Conservation (phyloP, 768 basidiomycete species). For the Boletus pseudo-olivaceus region DNA sequence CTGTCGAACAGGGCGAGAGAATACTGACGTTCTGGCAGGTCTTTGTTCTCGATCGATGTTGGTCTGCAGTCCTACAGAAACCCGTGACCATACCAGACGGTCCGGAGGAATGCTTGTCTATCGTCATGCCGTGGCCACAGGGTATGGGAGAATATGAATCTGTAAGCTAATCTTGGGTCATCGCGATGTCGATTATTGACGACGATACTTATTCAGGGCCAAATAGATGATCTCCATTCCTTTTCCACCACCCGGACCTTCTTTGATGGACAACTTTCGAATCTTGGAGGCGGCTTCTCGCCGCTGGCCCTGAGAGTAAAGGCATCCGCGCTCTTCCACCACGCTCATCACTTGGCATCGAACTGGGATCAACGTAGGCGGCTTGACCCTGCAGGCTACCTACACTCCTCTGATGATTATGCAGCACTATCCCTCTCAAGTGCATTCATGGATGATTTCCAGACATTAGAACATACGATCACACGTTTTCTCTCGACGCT, state of each 20-base stretch:
- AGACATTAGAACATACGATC: constrained; percentile 60
- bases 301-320: constrained; percentile 65
- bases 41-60: constrained; percentile 75
- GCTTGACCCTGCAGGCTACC: constrained; percentile 17
- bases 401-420: constrained; percentile 21
- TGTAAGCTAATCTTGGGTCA: constrained; percentile 38
- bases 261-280: constrained; percentile 54
- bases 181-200: constrained; percentile 12
- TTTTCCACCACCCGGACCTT: constrained; percentile 62
- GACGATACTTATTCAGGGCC: constrained; percentile 46
- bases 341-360: constrained; percentile 57
- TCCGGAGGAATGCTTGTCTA: constrained; percentile 50
- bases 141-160: constrained; percentile 67
- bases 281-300: constrained; percentile 52
- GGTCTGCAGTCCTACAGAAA: constrained; percentile 71
- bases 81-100: constrained; percentile 66
- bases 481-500: constrained; percentile 60
- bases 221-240: constrained; percentile 46
- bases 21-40: constrained; percentile 83
- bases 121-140: constrained; percentile 77
- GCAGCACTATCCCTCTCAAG: constrained; percentile 45
- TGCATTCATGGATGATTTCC: constrained; percentile 54
- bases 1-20: constrained; percentile 64
- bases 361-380: constrained; percentile 58
- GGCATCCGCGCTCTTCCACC: constrained; percentile 71